Conservation (phyloP, 208 protist species). For the Crithidia mellificae region DNA sequence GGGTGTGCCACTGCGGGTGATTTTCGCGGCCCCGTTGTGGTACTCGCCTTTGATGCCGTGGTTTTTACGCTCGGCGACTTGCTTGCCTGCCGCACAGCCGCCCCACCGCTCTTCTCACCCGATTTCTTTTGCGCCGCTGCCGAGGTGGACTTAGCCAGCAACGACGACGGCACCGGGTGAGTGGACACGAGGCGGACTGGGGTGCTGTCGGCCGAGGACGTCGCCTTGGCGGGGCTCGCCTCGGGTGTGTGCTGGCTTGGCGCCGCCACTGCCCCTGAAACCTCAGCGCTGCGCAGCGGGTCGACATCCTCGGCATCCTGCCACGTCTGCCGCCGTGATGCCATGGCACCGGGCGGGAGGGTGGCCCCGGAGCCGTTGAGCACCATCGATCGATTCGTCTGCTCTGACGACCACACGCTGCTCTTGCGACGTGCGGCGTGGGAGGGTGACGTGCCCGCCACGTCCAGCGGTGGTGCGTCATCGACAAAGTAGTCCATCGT, state of each 20-base stretch:
- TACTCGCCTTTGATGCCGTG: not conserved
- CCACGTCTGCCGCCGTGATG: conserved; percentile 4
- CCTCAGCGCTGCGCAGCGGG: not conserved
- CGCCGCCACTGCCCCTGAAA: not conserved
- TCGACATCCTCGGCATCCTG: not conserved
- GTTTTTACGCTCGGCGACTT: not conserved
- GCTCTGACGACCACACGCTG: conserved; percentile 24
- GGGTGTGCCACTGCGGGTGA: not conserved
- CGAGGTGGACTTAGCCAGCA: not conserved
- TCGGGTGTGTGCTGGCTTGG: not conserved
- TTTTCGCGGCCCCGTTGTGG: not conserved
- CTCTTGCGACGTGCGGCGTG: conserved; percentile 8
- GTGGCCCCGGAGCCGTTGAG: conserved; percentile 18
- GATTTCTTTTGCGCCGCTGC: not conserved
- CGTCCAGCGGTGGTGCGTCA: not conserved
- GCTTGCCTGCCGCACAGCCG: not conserved
- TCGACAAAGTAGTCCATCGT: not conserved
- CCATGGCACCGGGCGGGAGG: not conserved
- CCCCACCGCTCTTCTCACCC: not conserved
- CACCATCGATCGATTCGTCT: conserved; percentile 12
- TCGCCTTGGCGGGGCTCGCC: not conserved
- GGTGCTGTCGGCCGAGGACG: not conserved
- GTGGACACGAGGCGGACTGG: conserved; percentile 2
- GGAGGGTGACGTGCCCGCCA: not conserved
- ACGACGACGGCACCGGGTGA: not conserved